These are phyloP conservation scores for Omphalea diandra DNA, from an alignment of 441 rosid genomes.

Conservation along the genomic window DNA sequence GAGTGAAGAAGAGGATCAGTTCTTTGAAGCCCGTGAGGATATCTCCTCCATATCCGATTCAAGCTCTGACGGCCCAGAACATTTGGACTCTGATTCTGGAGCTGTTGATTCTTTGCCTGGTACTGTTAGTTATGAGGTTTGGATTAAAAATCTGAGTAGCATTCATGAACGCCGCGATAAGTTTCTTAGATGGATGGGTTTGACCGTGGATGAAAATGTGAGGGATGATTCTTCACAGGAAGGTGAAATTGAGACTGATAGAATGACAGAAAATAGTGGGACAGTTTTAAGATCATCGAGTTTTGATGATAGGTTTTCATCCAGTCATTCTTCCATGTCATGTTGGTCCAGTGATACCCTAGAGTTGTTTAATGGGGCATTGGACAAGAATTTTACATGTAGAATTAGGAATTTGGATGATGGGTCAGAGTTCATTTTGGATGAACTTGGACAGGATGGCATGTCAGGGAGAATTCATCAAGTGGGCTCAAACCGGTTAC, in stretches of 20 bases:
- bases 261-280: constrained; percentile 41
- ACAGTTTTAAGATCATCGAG: constrained; percentile 41
- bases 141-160: constrained; percentile 58
- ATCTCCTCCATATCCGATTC: constrained; percentile 33
- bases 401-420: constrained; percentile 38
- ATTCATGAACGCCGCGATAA: constrained; percentile 59
- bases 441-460: constrained; percentile 34
- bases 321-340: constrained; percentile 40
- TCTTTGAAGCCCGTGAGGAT: constrained; percentile 70
- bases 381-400: constrained; percentile 30
- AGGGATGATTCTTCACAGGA: constrained; percentile 20
- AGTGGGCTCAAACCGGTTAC: constrained; percentile 29
- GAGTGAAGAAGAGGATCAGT: constrained; percentile 58
- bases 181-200: constrained; percentile 71
- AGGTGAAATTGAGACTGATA: constrained; percentile 28
- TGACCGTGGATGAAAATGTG: constrained; percentile 25
- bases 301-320: constrained; percentile 34
- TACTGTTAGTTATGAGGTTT: constrained; percentile 44
- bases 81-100: constrained; percentile 25
- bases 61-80: constrained; percentile 30
- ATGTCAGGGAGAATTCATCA: constrained; percentile 31
- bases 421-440: constrained; percentile 29
- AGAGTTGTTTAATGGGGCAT: constrained; percentile 28
- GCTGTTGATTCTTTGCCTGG: constrained; percentile 18
- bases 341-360: constrained; percentile 32